Base-by-base conservation (phyloP, 176 grass and related monocot species). In the Chrysopogon serrulatus region DNA sequence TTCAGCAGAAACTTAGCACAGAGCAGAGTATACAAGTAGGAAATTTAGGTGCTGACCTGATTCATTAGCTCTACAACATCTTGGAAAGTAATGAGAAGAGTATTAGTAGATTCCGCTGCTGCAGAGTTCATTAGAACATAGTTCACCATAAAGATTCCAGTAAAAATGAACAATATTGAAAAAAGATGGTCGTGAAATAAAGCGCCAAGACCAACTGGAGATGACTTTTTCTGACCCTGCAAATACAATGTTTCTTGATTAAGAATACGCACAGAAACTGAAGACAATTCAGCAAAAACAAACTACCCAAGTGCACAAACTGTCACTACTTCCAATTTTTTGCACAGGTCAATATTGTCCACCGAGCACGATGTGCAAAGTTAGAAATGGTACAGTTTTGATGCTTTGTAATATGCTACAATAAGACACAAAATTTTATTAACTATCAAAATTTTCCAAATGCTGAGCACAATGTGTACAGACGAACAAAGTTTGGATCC, bases 111-210 rank as follows among this genome's bases (percentile, higher is more conserved):
- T 81, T 93, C 90, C 85, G 86, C 87, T 69, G 97, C 97, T 63
- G 91, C 93, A 33, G 97, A 99, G 83, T 86, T 99, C 71, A 99
- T 94, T 34, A 99, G 81, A 74, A 92, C 90, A 90, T 96, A 94
- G 68, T 99, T 94, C 77, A 99, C 97, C 35, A 96, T 70, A 94
- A 95, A 99, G 40, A 99, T 86, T 45, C 93, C 93, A 79, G 93
- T 96, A 85, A 96, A 99, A 75, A 99, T 92, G 71, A 94, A 92
- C 76, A 99, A 72, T 81, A 96, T 89, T 34, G 91, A 90, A 85
- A 96, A 94, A 86, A 99, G 89, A 71, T 99, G 97, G 71, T 99
- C 97, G 79, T 99, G 91, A 85, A 96, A 94, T 83, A 99, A 87
- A 47, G 96, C 65, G 13, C 87, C 91, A 24, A 95, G 80, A 51